These are phyloP conservation scores for Limonomyces culmigenus DNA, from an alignment of 1,284 basidiomycete species.

Conservation along the genomic window DNA sequence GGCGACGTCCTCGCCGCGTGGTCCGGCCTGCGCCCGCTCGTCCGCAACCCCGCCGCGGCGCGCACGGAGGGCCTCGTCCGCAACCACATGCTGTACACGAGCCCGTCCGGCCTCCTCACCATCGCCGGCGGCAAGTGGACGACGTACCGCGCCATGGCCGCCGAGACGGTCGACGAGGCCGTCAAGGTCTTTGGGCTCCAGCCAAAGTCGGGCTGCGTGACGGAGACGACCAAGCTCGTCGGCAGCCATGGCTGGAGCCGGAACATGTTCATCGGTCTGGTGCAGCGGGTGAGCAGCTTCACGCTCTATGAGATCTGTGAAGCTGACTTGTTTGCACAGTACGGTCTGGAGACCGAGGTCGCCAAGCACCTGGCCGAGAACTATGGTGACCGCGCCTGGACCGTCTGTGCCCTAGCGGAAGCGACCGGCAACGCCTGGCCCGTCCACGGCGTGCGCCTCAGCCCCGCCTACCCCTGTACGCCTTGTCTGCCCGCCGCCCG, in stretches of 20 bases:
- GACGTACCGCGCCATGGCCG: slow-evolving; percentile 92
- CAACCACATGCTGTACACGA: slow-evolving; percentile 88
- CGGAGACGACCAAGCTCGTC: slow-evolving; percentile 68
- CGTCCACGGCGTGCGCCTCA: slow-evolving; percentile 68
- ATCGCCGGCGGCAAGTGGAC: slow-evolving; percentile 99
- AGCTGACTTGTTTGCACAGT: slow-evolving; percentile 22
- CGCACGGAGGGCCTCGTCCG: slow-evolving; percentile 84
- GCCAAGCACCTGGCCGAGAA: slow-evolving; percentile 87
- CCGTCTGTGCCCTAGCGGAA: slow-evolving; percentile 70
- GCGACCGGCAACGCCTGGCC: slow-evolving; percentile 76
- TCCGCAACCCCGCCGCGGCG: slow-evolving; percentile 64
- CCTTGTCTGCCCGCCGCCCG: slow-evolving; percentile 2
- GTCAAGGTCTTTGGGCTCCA: slow-evolving; percentile 64
- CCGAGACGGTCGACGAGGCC: slow-evolving; percentile 87
- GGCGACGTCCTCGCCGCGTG: slow-evolving; percentile 97
- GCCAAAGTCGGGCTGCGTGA: slow-evolving; percentile 54
- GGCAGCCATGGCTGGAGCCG: slow-evolving; percentile 92
- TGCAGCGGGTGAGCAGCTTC: slow-evolving; percentile 58
- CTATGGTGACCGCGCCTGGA: slow-evolving; percentile 96
- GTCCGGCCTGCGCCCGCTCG: slow-evolving; percentile 83
- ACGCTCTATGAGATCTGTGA: slow-evolving; percentile 1
- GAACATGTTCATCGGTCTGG: slow-evolving; percentile 94
- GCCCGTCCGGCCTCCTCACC: slow-evolving; percentile 71
- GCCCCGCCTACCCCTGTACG: slow-evolving; percentile 65
- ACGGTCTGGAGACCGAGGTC: slow-evolving; percentile 82